Percentiles rank a stretch among this genome's conserved stretches.
Conservation (phyloP, 2,329 filamentous ascomycete genomes). For the Paecilomyces formosus region DNA sequence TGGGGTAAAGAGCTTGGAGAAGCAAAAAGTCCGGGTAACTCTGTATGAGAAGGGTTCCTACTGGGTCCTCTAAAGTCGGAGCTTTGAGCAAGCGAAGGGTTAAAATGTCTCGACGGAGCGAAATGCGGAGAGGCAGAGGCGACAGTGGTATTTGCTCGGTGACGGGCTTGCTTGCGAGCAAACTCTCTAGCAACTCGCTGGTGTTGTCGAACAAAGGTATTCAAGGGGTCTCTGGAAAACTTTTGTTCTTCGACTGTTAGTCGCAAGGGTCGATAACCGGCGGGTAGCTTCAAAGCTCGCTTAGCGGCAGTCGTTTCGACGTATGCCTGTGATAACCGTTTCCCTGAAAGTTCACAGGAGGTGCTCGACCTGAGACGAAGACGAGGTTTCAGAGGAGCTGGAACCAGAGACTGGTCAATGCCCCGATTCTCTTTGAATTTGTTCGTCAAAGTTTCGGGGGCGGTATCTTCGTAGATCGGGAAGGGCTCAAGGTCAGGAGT, state of each 20-base stretch:
- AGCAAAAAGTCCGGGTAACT: not conserved
- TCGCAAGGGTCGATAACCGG: not conserved
- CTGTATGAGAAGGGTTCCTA: not conserved
- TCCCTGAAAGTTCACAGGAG: not conserved
- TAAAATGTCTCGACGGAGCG: not conserved
- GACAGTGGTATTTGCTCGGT: conserved; percentile 44
- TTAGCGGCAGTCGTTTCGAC: not conserved
- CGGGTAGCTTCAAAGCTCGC: not conserved
- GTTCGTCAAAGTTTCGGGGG: not conserved
- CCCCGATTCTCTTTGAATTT: not conserved
- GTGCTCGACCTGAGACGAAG: not conserved
- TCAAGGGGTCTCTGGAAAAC: not conserved
- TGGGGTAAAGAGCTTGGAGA: not conserved
- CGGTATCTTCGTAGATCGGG: not conserved
- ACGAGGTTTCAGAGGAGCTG: not conserved
- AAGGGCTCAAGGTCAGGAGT: not conserved
- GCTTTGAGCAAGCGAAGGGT: not conserved
- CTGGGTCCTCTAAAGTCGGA: not conserved
- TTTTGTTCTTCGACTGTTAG: not conserved
- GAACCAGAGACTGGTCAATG: not conserved
- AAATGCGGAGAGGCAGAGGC: conserved; percentile 44
- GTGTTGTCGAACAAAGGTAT: not conserved
- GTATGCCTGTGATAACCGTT: not conserved
- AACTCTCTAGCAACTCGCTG: not conserved
- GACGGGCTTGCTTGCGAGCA: conserved; percentile 13